Evolutionary conservation across 495 filamentous ascomycete species (phyloP), one percentile per base, ranked within the genome.

Genomic region (Daldinia concentrica): DNA sequence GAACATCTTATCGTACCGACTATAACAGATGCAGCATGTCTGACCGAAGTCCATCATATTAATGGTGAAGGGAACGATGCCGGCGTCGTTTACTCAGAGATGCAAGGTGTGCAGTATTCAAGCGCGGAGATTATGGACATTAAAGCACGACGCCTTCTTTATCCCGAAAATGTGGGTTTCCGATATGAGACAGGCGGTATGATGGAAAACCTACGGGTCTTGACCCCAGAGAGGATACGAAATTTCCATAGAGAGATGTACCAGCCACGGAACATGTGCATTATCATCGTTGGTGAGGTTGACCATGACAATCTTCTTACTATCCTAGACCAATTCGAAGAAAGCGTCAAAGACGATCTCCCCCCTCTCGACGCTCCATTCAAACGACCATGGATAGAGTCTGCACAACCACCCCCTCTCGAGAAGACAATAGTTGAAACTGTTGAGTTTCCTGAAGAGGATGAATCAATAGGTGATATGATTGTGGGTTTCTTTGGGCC

Each of bases 61-160:
- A 92, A 99, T 78, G 93, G 93, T 37, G 85, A 89, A 63, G 95
- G 95, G 54, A 90, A 98, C 70, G 96, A 99, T 86, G 95, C 95
- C 27, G 95, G 94, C 68, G 95, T 99, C 4, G 95, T 98, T 19
- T 99, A 98, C 81, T 98, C 96, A 1, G 95, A 99, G 80, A 98
- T 99, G 95, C 95, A 99, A 78, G 96, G 89, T 11, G 88, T 95
- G 1, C 91, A 99, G 78, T 97, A 97, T 76, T 90, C 86, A 17
- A 87, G 90, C 65, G 81, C 82, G 14, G 92, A 97, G 77, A 88
- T 98, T 36, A 97, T 98, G 86, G 91, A 95, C 62, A 84, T 97
- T 58, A 84, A 85, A 66, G 90, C 91, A 27, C 88, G 90, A 19
- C 89, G 91, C 4, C 81, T 95, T 61, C 84, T 96, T 24, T 99